phyloP scores from a whole-genome alignment of 345 rosid species.

The Pugionium dolabratum region DNA sequence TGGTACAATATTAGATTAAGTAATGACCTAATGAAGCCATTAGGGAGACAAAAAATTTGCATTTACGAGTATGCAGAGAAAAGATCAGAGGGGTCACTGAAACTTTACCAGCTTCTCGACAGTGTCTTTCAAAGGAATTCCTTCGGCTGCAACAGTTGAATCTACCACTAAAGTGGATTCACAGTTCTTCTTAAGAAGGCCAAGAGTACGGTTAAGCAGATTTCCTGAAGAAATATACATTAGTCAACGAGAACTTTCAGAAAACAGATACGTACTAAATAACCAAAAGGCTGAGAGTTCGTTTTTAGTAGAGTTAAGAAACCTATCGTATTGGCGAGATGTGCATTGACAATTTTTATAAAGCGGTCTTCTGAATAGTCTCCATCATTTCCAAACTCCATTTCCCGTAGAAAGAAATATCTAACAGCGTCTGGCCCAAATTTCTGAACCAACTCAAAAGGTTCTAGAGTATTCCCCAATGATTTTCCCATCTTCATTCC shows the following conservation, averaged over 20 bases:
- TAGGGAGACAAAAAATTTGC: not conserved
- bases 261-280: not conserved
- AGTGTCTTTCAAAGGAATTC: constrained; percentile 57
- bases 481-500: constrained; percentile 99
- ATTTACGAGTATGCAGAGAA: no score
- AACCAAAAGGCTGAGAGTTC: constrained; percentile 20
- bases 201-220: constrained; percentile 92
- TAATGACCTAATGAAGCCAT: constrained; percentile 6
- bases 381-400: constrained; percentile 93
- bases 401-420: constrained; percentile 87
- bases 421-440: constrained; percentile 93
- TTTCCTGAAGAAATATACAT: constrained; percentile 56
- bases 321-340: constrained; percentile 96
- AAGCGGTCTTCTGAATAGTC: constrained; percentile 95
- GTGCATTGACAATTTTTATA: constrained; percentile 79
- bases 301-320: constrained; percentile 24
- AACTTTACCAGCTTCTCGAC: constrained; percentile 68
- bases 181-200: constrained; percentile 86
- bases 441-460: constrained; percentile 70
- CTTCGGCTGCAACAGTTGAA: constrained; percentile 71
- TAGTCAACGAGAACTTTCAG: not conserved
- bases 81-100: not conserved
- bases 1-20: not conserved
- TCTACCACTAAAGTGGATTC: constrained; percentile 74
- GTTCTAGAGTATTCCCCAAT: constrained; percentile 87